phyloP scores from a whole-genome alignment of 768 basidiomycete species.

The Tubosaeta sp. region DNA sequence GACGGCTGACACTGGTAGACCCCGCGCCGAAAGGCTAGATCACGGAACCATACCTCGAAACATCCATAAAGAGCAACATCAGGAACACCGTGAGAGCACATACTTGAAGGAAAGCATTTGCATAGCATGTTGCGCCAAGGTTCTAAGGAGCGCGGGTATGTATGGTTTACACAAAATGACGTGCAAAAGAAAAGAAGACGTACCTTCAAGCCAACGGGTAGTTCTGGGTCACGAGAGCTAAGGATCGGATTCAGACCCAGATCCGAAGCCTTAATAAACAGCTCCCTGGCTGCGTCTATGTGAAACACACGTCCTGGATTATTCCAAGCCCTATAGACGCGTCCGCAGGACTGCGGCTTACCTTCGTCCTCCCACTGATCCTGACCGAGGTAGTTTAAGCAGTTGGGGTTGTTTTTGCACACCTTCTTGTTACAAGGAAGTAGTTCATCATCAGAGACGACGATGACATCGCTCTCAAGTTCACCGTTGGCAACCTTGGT shows the following conservation, averaged over 20 bases:
- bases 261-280: slow-evolving; percentile 49
- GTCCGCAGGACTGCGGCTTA: slow-evolving; percentile 24
- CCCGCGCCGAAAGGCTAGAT: slow-evolving; percentile 72
- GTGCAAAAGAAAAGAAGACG: slow-evolving; percentile 6
- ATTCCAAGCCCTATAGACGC: slow-evolving; percentile 3
- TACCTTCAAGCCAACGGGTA: slow-evolving; percentile 79
- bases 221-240: slow-evolving; percentile 44
- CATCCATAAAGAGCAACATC: slow-evolving; percentile 3
- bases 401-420: slow-evolving; percentile 79
- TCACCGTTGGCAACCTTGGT: slow-evolving; percentile 35
- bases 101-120: slow-evolving; percentile 91
- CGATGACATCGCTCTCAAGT: slow-evolving; percentile 58
- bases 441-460: slow-evolving; percentile 65
- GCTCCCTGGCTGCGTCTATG: slow-evolving; percentile 46
- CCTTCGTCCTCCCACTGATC: slow-evolving; percentile 77
- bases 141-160: slow-evolving; percentile 49
- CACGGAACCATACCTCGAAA: slow-evolving; percentile 85
- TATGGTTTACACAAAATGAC: slow-evolving; percentile 1
- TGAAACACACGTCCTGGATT: slow-evolving; percentile 12
- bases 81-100: slow-evolving; percentile 5
- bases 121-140: slow-evolving; percentile 95
- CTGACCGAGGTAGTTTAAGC: slow-evolving; percentile 85
- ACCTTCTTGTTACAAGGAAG: slow-evolving; percentile 51
- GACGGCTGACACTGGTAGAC: slow-evolving; percentile 75
- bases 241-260: slow-evolving; percentile 54